Base-by-base conservation (phyloP, 2,329 filamentous ascomycete species). In the Hypoxylon sp. region DNA sequence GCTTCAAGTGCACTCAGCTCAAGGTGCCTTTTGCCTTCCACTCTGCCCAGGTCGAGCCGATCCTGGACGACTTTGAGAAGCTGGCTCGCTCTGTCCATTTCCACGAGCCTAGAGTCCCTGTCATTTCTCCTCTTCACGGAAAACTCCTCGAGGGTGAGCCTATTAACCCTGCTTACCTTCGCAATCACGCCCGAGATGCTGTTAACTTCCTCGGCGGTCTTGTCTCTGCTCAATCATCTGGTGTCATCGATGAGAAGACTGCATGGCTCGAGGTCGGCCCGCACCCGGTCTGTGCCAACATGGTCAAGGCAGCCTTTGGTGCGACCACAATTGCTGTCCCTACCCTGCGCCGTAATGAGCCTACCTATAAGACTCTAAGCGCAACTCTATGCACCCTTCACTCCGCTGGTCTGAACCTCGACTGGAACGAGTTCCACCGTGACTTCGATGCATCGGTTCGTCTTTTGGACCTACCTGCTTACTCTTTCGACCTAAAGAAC, bases 251-350 rank as follows among this genome's bases (percentile, higher is more conserved):
- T 68, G 87, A 89, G 69, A 88, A 89, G 79, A 91, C 90, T 5
- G 84, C 89, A 30, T 93, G 88, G 87, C 81, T 94, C 61, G 91
- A 94, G 77, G 81, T 93, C 69, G 91, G 91, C n/a, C 90, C 91
- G 38, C 89, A 93, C 73, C 90, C 91, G 0, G 86, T 93, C 13
- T 91, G 88, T 78, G 84, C 85, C 48, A 86, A 86, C 65, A 89
- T 93, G 85, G 85, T 93, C 70, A 91, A 90, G 81, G 85, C 87
- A 14, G 88, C 86, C 3, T 84, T 91, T 59, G 86, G 85, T 25
- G 78, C 80, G 5, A 80, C 83, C 9, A 86, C 85, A 25, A 82
- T 85, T 43, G 85, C 86, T 13, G 83, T 87, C 10, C 84, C 89
- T 2, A 89, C 90, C 2, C 81, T 92, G 10, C 88, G 87, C 32